Evolutionary conservation across 257 asterid species (phyloP), one percentile per base, ranked within the genome.

Genomic region (Marsdenia floribunda): DNA sequence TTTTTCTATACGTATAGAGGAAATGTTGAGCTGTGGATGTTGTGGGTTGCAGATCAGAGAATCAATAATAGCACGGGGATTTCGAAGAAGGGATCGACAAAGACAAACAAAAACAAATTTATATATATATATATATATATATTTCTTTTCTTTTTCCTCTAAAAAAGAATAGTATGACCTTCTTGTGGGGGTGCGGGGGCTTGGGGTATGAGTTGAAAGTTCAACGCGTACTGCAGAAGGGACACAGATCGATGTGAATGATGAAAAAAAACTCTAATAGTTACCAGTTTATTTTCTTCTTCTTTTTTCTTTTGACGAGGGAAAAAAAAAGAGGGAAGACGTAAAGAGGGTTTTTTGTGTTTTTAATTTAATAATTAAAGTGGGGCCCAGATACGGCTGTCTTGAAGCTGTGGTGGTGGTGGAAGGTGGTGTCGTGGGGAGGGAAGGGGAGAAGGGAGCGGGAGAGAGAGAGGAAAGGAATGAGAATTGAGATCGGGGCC

Each of bases 191-290:
- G 69, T 42, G 29, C 1, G 12, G 68, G 21, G 19, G 29, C 3
- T 12, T 47, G 73, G 54, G 26, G 68, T 6, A 19, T 18, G 70
- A 47, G 75, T 75, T 55, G 87, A 80, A 80, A 82, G 77, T 86
- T 83, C 85, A 85, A 79, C 79, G 80, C 86, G 85, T 83, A 81
- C 75, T 80, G 77, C 81, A 74, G 75, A 87, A 86, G 91, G 75
- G 82, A 80, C 78, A 77, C 70, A 72, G 89, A 71, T 79, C 73
- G 65, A 78, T 74, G 59, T 74, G 76, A 44, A 66, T 55, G 70
- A 81, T 72, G 71, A 26, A 38, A 66, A 7, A 2, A 18, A n/a
- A 55, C n/a, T n/a, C n/a, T n/a, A n/a, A n/a, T 19, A 11, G 7
- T 8, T 26, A 18, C 58, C 16, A 1, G 14, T 14, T 22, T 63